A percentile compares a stretch with the other conserved stretches of the same genome.
Conservation (phyloP, 2,329 filamentous ascomycete species). For the Penicillium aurantiogriseum region DNA sequence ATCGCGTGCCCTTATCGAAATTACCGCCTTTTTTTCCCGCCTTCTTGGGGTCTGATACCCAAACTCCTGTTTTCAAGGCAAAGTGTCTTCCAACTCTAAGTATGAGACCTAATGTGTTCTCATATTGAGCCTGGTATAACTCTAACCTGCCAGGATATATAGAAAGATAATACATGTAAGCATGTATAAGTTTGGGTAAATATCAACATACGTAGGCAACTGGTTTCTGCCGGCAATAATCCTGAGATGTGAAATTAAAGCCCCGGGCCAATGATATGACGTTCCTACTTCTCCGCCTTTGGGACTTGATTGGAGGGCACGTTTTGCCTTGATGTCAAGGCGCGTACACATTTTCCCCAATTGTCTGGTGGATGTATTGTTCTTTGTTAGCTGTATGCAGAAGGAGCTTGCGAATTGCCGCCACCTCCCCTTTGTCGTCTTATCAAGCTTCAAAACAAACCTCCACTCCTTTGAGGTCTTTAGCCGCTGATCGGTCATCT, state of each 20-base stretch:
- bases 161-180: background rate
- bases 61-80: background rate
- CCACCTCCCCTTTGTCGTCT: background rate
- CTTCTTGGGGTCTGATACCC: background rate
- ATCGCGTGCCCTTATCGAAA: constrained; percentile 13
- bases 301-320: background rate
- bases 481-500: constrained; percentile 9
- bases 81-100: too few species aligned
- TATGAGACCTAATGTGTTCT: background rate
- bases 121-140: background rate
- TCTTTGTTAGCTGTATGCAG: constrained; percentile 29
- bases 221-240: background rate
- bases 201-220: too few species aligned
- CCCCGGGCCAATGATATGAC: background rate
- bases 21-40: constrained; percentile 14
- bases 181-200: background rate
- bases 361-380: constrained; percentile 36
- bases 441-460: background rate
- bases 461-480: constrained; percentile 3
- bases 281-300: background rate
- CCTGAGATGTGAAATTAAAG: background rate
- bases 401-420: constrained; percentile 31
- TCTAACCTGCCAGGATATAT: background rate
- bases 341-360: constrained; percentile 9
- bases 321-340: constrained; percentile 2